Evolutionary conservation across 1,284 basidiomycete genomes (phyloP).

Genomic region (Ceratobasidium sp.): DNA sequence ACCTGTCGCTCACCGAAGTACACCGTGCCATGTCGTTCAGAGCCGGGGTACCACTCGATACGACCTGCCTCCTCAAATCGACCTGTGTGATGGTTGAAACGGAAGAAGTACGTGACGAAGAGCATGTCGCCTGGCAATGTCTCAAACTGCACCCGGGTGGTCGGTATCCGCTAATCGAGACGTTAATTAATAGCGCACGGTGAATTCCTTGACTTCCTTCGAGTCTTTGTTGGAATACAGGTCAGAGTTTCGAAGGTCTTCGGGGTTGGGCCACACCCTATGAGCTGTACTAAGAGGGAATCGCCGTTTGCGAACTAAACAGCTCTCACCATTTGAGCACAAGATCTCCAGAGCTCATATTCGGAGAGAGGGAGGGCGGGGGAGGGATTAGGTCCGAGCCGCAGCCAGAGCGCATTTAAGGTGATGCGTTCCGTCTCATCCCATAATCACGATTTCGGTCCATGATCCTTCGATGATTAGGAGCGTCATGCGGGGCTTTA

Average conservation of each 20-base stretch:
- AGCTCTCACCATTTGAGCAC: conserved; percentile 22
- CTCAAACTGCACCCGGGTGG: conserved; percentile 15
- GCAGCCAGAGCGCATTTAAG: conserved; percentile 24
- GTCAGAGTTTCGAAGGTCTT: conserved; percentile 36
- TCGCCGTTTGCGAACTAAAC: not conserved
- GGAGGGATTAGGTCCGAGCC: conserved; percentile 5
- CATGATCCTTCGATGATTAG: conserved; percentile 18
- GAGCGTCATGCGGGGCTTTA: conserved; percentile 37
- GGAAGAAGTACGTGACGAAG: conserved; percentile 39
- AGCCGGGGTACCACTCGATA: conserved; percentile 39
- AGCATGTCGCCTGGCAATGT: conserved; percentile 31
- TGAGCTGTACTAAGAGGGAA: not conserved
- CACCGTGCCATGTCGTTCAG: conserved; percentile 32
- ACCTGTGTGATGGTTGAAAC: conserved; percentile 39
- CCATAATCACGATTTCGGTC: conserved; percentile 36
- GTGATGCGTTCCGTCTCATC: not conserved
- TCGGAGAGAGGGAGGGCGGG: not conserved
- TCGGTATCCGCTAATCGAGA: not conserved
- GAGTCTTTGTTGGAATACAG: conserved; percentile 29
- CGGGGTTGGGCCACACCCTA: conserved; percentile 36
- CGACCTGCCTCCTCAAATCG: conserved; percentile 42
- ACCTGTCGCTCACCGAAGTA: conserved; percentile 40
- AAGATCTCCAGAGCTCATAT: conserved; percentile 37
- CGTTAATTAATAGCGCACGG: not conserved
- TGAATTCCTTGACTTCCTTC: conserved; percentile 37